These are phyloP conservation scores for Aspergillus viridinutans DNA, from an alignment of 2,329 filamentous ascomycete genomes.

Conservation along the genomic window DNA sequence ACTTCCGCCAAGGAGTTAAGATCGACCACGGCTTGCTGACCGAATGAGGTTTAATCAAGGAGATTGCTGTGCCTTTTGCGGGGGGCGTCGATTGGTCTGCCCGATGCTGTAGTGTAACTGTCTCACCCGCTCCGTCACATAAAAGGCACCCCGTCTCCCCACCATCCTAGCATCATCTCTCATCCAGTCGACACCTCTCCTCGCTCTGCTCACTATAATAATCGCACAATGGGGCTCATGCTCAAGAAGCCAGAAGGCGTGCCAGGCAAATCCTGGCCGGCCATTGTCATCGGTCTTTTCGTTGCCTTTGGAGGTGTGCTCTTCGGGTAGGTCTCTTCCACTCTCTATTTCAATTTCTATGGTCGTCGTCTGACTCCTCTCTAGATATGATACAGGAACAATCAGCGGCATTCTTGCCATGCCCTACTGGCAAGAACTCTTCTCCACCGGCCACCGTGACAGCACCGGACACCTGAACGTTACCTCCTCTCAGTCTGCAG, in stretches of 20 bases:
- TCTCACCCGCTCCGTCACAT: background rate
- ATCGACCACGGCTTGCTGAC: background rate
- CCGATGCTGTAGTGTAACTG: too few relatives aligned
- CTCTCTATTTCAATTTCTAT: slow-evolving; percentile 27
- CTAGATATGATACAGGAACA: slow-evolving; percentile 51
- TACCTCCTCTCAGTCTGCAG: slow-evolving; percentile 52
- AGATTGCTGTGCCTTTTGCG: background rate
- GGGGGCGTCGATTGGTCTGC: too few relatives aligned
- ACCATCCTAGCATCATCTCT: background rate
- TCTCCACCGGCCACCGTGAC: slow-evolving; percentile 31
- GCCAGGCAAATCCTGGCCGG: slow-evolving; percentile 44
- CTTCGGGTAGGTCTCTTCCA: slow-evolving; percentile 45
- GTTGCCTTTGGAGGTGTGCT: slow-evolving; percentile 57
- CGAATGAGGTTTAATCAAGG: background rate
- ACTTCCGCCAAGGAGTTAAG: background rate
- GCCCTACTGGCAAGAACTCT: slow-evolving; percentile 37
- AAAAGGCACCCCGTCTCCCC: background rate
- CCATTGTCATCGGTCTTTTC: slow-evolving; percentile 54
- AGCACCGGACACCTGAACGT: slow-evolving; percentile 41
- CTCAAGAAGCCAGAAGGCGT: slow-evolving; percentile 45
- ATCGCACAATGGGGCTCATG: slow-evolving; percentile 36
- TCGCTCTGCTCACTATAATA: background rate
- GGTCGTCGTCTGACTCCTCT: background rate
- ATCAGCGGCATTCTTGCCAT: slow-evolving; percentile 52
- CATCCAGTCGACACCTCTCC: background rate